Base-by-base conservation (phyloP, 1,139 yeast genomes). In the Lizanozyma gosingica region DNA sequence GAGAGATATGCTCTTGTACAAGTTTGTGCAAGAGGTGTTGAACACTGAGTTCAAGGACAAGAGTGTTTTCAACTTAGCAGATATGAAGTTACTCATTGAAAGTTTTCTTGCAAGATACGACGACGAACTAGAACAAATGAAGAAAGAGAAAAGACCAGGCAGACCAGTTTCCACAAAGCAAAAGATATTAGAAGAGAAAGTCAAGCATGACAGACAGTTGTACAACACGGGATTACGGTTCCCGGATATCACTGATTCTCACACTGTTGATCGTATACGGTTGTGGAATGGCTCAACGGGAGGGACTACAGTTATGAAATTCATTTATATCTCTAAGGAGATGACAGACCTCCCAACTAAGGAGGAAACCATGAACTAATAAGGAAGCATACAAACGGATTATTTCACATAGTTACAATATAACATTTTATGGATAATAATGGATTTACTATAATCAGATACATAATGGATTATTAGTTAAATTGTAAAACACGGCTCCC, bases 221-320 rank as follows among this genome's bases (percentile, higher is more conserved):
- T 87, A 74, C 55, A 65, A 63, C 14, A 71, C 86, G 1, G 97
- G 97, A 0, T 80, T 80, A 62, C 59, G 66, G 41, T 68, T 83
- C 4, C 96, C 97, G 1, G 88, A 87, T 57, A 57, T 90, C 44
- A 65, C 78, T 3, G 81, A 81, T 49, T 63, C 60, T 38, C 68
- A 63, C 9, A 82, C 80, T 6, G 94, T 85, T 1, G 65, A 67
- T 36, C 62, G 68, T 36, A 63, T 88, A 45, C 70, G 80, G 53
- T 59, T 62, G 15, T 90, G 97, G 97, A 83, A 83, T 50, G 92
- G 94, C 17, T 76, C 86, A 8, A 66, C 75, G 47, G 96, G 96
- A 35, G 90, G 94, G n/a, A 62, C 83, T 40, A 79, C 83, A 35
- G 70, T 75, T 15, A 65, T 87, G 56, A 78, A 75, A 44, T 72